Evolutionary conservation across 169 alveolate species (phyloP).

Genomic region (Theileria equi): DNA sequence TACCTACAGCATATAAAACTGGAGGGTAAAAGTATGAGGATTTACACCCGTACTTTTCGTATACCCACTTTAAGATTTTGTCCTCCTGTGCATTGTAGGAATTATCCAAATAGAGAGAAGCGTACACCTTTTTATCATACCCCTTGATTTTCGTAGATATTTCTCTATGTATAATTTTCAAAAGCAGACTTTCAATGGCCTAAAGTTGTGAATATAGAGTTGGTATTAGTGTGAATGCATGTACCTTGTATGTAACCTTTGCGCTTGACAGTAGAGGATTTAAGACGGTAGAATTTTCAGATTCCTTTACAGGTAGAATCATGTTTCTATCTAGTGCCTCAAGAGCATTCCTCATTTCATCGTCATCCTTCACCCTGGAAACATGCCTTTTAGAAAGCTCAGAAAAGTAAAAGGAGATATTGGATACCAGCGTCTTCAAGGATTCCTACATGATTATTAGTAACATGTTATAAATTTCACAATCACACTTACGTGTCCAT

Average conservation of each 20-base stretch:
- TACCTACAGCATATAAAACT: too few species aligned
- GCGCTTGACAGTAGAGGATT: conserved; percentile 38
- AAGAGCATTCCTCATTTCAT: conserved; percentile 17
- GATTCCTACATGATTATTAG: conserved; percentile 12
- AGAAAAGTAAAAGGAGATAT: conserved; percentile 23
- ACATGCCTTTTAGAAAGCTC: conserved; percentile 36
- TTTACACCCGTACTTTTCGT: too few species aligned
- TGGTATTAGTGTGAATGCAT: background rate
- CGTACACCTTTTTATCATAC: too few species aligned
- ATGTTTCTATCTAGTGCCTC: background rate
- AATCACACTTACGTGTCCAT: background rate
- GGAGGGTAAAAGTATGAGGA: too few species aligned
- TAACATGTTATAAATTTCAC: background rate
- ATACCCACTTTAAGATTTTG: too few species aligned
- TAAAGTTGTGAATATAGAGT: background rate
- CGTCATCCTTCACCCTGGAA: background rate
- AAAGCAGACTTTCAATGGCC: too few species aligned
- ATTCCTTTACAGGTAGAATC: conserved; percentile 5
- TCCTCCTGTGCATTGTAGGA: too few species aligned
- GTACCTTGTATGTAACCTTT: conserved; percentile 15
- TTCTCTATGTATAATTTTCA: too few species aligned
- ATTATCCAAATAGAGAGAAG: too few species aligned
- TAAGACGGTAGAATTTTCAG: conserved; percentile 7
- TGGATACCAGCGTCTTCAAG: conserved; percentile 34
- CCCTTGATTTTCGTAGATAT: too few species aligned